Percentiles rank a stretch among this genome's conserved stretches.
Conservation (phyloP, 2,329 filamentous ascomycete genomes). For the Pseudogymnoascus verrucosus region DNA sequence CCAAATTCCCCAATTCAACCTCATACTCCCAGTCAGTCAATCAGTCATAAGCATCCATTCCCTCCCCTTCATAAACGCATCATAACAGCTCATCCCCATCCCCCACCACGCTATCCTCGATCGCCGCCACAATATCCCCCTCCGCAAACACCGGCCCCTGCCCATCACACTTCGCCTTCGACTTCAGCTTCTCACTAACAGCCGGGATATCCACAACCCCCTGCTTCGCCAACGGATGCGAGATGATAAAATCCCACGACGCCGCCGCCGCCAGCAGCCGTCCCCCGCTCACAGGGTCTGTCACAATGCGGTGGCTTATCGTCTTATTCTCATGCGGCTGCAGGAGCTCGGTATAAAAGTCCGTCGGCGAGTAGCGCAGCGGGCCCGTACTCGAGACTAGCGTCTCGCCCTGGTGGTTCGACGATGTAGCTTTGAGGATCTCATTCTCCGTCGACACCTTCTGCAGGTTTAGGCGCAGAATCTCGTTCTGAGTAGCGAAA, state of each 20-base stretch:
- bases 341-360: conserved; percentile 60
- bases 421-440: conserved; percentile 73
- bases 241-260: conserved; percentile 85
- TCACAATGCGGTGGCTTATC: conserved; percentile 60
- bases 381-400: conserved; percentile 50
- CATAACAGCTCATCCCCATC: conserved; percentile 71
- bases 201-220: conserved; percentile 74
- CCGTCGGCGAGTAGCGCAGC: conserved; percentile 62
- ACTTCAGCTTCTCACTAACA: conserved; percentile 72
- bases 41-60: not conserved
- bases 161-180: conserved; percentile 71
- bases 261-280: conserved; percentile 65
- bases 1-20: not conserved
- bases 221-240: conserved; percentile 65
- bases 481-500: conserved; percentile 76
- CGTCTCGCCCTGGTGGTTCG: conserved; percentile 35
- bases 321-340: conserved; percentile 53
- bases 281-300: conserved; percentile 56
- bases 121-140: conserved; percentile 60
- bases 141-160: conserved; percentile 85
- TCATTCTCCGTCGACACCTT: conserved; percentile 86
- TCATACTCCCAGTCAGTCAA: not conserved
- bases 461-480: conserved; percentile 74
- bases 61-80: conserved; percentile 17
- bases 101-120: conserved; percentile 68